These are phyloP conservation scores for Phytophthora boehmeriae DNA, from an alignment of 352 stramenopile genomes.

Conservation along the genomic window DNA sequence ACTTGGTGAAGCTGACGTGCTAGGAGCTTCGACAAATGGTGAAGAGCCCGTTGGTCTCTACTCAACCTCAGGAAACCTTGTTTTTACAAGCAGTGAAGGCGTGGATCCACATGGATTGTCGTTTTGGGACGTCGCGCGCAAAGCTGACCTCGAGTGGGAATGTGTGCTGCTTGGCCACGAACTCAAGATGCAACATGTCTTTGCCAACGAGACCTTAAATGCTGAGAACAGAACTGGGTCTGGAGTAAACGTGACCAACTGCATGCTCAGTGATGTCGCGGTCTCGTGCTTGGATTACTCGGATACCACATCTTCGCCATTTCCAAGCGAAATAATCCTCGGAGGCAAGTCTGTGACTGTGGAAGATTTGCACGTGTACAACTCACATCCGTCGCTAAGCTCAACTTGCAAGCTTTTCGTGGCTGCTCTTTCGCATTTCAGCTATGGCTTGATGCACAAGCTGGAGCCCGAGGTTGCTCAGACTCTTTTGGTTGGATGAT, in stretches of 20 bases:
- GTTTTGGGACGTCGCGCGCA: conserved; percentile 64
- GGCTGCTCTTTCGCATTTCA: conserved; percentile 53
- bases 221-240: conserved; percentile 35
- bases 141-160: conserved; percentile 54
- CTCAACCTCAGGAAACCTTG: conserved; percentile 43
- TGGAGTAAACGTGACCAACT: conserved; percentile 42
- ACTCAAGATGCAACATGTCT: conserved; percentile 66
- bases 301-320: conserved; percentile 15
- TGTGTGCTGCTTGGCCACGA: conserved; percentile 53
- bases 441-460: conserved; percentile 74
- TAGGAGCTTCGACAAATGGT: conserved; percentile 1
- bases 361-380: conserved; percentile 62
- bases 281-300: conserved; percentile 40
- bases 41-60: conserved; percentile 55
- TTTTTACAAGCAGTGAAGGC: conserved; percentile 61
- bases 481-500: conserved; percentile 62
- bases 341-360: conserved; percentile 34
- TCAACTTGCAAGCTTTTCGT: conserved; percentile 59
- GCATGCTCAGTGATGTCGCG: conserved; percentile 50
- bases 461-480: conserved; percentile 37
- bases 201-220: conserved; percentile 63
- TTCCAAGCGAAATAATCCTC: conserved; percentile 27
- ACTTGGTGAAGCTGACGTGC: conserved; percentile 17
- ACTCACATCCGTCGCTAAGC: conserved; percentile 55
- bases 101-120: conserved; percentile 30